Base-by-base conservation (phyloP, 2,329 filamentous ascomycete species). In the Aspergillus puulaauensis region DNA sequence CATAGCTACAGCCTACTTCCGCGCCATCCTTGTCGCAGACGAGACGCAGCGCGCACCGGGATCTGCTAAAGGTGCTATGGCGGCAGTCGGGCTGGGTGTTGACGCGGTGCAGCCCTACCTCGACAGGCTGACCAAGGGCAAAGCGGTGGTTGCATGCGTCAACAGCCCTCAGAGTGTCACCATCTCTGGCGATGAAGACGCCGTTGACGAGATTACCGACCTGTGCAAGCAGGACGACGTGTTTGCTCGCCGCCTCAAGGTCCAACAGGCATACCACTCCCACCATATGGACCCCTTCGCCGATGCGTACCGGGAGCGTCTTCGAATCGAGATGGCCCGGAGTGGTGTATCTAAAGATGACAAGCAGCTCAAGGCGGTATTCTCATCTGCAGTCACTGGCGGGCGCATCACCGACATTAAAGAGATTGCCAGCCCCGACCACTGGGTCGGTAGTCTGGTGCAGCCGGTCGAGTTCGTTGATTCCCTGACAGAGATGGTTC, bases 191-290 rank as follows among this genome's bases (percentile, higher is more conserved):
- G 75, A 80, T 56, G 56, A 46, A 3, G 61, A 72, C 2, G 57
- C 69, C 67, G 6, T 71, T 81, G 4, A n/a, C 14, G 23, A 11
- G 59, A 70, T 53, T 3, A 17, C 24, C 8, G 0, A 66, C 73
- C 68, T 0, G 59, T 81, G 0, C 64, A 74, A 1, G 68, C 17
- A 31, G 14, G 23, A 31, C 6, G 72, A 6, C n/a, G 9, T 27
- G 0, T 81, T 81, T 58, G 70, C 67, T 3, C 68, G 75, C 1
- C 58, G 67, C 12, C 72, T 82, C 0, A 69, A 73, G 3, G 41
- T 23, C 9, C 72, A 77, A 24, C 72, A 64, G 11, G 79, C 79
- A 0, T 81, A 80, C 47, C 79, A 81, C 54, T 78, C 76, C 0
- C 70, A 73, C 35, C 77, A 80, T 39, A 79, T 79, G 76, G 46